Conservation (phyloP, 805 yeast genomes). For the Martiniozyma abietophila region DNA sequence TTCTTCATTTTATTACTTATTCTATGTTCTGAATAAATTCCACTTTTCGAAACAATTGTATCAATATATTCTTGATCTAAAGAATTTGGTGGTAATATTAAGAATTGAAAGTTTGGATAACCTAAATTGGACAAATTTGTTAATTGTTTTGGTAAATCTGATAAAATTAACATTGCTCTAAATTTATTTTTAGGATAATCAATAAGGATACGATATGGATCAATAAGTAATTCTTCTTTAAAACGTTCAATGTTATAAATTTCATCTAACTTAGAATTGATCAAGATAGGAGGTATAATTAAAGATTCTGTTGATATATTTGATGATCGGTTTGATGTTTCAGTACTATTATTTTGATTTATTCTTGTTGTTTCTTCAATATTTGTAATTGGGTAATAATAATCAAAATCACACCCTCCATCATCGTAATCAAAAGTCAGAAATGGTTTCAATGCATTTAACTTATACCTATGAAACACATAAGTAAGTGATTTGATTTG, state of each 20-base stretch:
- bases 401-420: slow-evolving; percentile 10
- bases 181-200: slow-evolving; percentile 63
- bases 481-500: slow-evolving; percentile 53
- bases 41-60: slow-evolving; percentile 34
- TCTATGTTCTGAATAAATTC: slow-evolving; percentile 49
- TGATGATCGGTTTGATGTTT: background rate
- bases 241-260: slow-evolving; percentile 44
- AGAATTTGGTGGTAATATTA: slow-evolving; percentile 32
- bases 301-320: no score
- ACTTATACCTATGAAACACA: slow-evolving; percentile 31
- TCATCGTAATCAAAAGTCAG: slow-evolving; percentile 20
- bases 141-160: slow-evolving; percentile 37
- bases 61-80: slow-evolving; percentile 37
- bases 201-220: slow-evolving; percentile 55
- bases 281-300: no score
- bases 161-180: slow-evolving; percentile 48
- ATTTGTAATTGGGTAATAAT: background rate
- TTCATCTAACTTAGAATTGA: slow-evolving; percentile 39
- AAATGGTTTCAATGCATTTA: slow-evolving; percentile 27
- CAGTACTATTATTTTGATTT: slow-evolving; percentile 7
- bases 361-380: background rate
- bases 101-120: slow-evolving; percentile 25
- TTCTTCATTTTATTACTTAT: slow-evolving; percentile 31
- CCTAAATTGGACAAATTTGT: slow-evolving; percentile 22
- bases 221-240: slow-evolving; percentile 32